phyloP scores from a whole-genome alignment of 2,329 filamentous ascomycete species.

The Magnaporthales sp. region DNA sequence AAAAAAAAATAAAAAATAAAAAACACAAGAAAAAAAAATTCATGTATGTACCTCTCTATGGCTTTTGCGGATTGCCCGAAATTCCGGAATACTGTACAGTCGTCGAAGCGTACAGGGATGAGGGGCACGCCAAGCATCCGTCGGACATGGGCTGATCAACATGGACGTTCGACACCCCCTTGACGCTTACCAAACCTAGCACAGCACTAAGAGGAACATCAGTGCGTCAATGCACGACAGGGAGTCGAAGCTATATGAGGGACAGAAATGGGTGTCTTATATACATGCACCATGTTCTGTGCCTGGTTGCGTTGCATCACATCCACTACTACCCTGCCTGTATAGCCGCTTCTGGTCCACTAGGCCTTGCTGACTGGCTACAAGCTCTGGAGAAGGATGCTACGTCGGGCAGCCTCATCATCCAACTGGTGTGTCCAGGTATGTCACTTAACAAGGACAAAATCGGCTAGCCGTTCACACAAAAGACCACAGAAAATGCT shows the following conservation, averaged over 20 bases:
- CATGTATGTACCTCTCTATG: neutral
- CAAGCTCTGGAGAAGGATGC: neutral
- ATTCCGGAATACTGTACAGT: no score
- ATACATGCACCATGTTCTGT: neutral
- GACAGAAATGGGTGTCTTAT: neutral
- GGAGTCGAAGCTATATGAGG: neutral
- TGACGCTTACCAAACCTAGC: neutral
- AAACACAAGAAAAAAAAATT: no score
- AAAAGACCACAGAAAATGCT: no score
- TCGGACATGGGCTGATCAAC: neutral
- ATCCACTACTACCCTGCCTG: neutral
- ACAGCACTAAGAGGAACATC: neutral
- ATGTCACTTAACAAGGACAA: neutral
- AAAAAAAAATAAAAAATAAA: no score
- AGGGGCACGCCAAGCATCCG: neutral
- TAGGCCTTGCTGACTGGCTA: neutral
- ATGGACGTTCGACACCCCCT: neutral
- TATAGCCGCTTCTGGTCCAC: neutral
- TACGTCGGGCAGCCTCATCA: neutral
- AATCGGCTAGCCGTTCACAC: neutral
- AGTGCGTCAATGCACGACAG: no score
- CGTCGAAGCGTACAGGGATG: neutral
- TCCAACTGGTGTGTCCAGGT: neutral
- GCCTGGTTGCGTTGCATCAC: neutral
- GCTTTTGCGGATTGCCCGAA: neutral